Conservation (phyloP, 768 basidiomycete genomes). For the Termitomyces sp. region DNA sequence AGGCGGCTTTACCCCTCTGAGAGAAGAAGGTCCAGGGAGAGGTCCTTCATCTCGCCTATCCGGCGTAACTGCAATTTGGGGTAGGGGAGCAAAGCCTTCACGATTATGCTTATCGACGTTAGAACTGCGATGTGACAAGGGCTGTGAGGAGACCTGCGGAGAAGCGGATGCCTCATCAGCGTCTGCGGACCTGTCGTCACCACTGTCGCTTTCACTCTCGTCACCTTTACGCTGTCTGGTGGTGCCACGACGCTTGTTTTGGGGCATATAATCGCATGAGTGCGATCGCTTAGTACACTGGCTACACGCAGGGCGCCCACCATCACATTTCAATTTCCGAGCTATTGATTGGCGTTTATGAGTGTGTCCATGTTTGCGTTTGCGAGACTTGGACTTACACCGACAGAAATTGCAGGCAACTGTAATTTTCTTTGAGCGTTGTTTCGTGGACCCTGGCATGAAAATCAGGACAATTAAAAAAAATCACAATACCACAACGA, state of each 20-base stretch:
- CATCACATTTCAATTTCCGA: conserved; percentile 87
- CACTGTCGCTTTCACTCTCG: conserved; percentile 69
- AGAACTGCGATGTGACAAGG: conserved; percentile 45
- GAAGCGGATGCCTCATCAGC: conserved; percentile 50
- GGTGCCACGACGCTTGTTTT: conserved; percentile 69
- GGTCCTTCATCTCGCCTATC: conserved; percentile 49
- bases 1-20: conserved; percentile 31
- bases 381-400: conserved; percentile 48
- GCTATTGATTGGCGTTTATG: conserved; percentile 41
- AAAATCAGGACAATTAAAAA: conserved; percentile 5
- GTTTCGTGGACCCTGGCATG: conserved; percentile 54
- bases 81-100: conserved; percentile 38
- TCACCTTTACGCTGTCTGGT: conserved; percentile 56
- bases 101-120: conserved; percentile 42
- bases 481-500: conserved; percentile 33
- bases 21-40: conserved; percentile 35
- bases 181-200: conserved; percentile 55
- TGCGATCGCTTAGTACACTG: conserved; percentile 80
- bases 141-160: conserved; percentile 50
- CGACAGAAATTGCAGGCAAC: conserved; percentile 92
- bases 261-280: conserved; percentile 77
- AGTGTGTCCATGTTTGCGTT: not conserved
- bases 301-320: conserved; percentile 76
- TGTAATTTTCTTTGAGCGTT: conserved; percentile 80
- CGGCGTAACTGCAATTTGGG: conserved; percentile 35